Conservation (phyloP, 331 rosid genomes). For the Stylosanthes scabra region DNA sequence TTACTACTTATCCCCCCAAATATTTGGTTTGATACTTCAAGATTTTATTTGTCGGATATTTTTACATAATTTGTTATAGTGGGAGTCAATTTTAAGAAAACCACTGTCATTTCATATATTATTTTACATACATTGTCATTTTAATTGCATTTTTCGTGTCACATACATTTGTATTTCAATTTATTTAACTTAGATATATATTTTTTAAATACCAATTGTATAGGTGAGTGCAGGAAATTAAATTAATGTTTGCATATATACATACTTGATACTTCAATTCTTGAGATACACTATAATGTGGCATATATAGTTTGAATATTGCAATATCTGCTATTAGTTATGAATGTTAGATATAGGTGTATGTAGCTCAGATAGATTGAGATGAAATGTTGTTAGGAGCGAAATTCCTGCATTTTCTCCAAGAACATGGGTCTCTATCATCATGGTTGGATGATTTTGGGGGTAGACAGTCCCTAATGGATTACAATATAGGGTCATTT, state of each 20-base stretch:
- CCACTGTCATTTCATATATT: not conserved
- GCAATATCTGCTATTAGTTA: not conserved
- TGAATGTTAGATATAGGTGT: not conserved
- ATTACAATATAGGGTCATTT: not conserved
- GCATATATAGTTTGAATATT: not conserved
- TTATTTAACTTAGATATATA: too few relatives aligned
- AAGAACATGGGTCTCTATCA: conserved; percentile 13
- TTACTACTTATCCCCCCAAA: too few relatives aligned
- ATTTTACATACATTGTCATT: too few relatives aligned
- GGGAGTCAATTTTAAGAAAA: too few relatives aligned
- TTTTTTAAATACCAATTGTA: not conserved
- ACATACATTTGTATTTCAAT: not conserved
- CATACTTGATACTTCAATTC: not conserved
- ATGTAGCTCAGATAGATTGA: not conserved
- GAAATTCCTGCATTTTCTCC: not conserved
- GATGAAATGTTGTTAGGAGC: not conserved
- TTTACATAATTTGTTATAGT: too few relatives aligned
- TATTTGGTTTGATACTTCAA: too few relatives aligned
- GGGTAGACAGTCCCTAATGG: not conserved
- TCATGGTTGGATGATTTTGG: not conserved
- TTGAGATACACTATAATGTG: not conserved
- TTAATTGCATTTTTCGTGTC: not conserved
- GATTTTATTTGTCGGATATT: too few relatives aligned
- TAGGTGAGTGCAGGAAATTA: not conserved
- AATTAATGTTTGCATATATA: too few relatives aligned